Evolutionary conservation across 495 filamentous ascomycete genomes (phyloP).

Genomic region (Pyronema omphalodes): DNA sequence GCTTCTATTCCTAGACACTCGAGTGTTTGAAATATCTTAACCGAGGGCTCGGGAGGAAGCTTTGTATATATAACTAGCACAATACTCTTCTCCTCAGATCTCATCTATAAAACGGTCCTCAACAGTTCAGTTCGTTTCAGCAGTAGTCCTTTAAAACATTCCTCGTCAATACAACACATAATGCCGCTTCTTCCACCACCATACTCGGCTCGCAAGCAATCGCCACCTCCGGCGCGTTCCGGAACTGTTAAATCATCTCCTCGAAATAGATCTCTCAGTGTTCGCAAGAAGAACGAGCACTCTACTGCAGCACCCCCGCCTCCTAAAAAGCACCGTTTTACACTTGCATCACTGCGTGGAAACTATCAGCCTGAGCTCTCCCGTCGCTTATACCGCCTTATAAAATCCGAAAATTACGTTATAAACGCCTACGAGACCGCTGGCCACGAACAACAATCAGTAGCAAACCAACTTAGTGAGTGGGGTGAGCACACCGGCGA

Average conservation of each 20-base stretch:
- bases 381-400: conserved; percentile 66
- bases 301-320: conserved; percentile 9
- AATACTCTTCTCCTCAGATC: not conserved
- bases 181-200: conserved; percentile 23
- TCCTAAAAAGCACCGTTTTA: conserved; percentile 45
- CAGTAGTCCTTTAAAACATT: no score
- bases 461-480: conserved; percentile 81
- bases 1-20: not conserved
- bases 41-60: not conserved
- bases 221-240: conserved; percentile 2
- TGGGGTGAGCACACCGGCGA: conserved; percentile 87
- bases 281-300: conserved; percentile 32
- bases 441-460: conserved; percentile 56
- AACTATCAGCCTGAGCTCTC: conserved; percentile 67
- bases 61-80: not conserved
- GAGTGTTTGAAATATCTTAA: not conserved
- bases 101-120: not conserved
- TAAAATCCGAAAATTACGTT: conserved; percentile 77
- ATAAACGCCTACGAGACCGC: conserved; percentile 70
- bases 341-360: conserved; percentile 62
- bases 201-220: conserved; percentile 18
- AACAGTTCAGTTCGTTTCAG: not conserved
- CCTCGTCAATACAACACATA: not conserved
- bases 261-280: conserved; percentile 34
- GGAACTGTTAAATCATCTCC: not conserved